These are phyloP conservation scores for Arabis alpina DNA, from an alignment of 345 rosid species.

Conservation along the genomic window DNA sequence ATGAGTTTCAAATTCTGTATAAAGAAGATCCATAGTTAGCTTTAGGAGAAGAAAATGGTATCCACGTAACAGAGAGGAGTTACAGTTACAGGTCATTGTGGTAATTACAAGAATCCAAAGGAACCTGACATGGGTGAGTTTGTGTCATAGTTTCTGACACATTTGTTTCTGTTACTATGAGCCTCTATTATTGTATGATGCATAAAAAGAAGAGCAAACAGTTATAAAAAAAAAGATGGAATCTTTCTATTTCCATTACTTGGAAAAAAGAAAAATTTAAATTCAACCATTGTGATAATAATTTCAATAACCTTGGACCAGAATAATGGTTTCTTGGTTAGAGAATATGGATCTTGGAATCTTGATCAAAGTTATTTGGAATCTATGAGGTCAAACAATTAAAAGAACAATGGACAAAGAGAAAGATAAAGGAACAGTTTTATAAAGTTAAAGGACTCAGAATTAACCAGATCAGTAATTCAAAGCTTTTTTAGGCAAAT, in stretches of 20 bases:
- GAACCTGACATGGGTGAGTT: constrained; percentile 36
- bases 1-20: neutral
- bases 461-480: constrained; percentile 34
- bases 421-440: constrained; percentile 40
- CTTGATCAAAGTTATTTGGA: constrained; percentile 37
- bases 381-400: constrained; percentile 44
- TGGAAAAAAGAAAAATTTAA: neutral
- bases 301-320: neutral
- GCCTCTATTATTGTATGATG: constrained; percentile 54
- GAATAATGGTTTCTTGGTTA: constrained; percentile 5
- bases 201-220: constrained; percentile 47
- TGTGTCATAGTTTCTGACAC: constrained; percentile 45
- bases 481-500: constrained; percentile 25
- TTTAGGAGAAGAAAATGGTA: constrained; percentile 2
- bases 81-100: constrained; percentile 28
- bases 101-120: constrained; percentile 36
- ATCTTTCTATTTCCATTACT: constrained; percentile 42
- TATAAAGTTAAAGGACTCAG: constrained; percentile 40
- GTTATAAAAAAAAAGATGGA: constrained; percentile 37
- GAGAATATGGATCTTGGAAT: constrained; percentile 30
- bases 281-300: constrained; percentile 1
- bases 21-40: no score
- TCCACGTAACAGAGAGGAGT: constrained; percentile 31
- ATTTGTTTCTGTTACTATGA: constrained; percentile 41
- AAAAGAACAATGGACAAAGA: constrained; percentile 39